Base-by-base conservation (phyloP, 306 rosid genomes). In the Ochetophila trinervis region DNA sequence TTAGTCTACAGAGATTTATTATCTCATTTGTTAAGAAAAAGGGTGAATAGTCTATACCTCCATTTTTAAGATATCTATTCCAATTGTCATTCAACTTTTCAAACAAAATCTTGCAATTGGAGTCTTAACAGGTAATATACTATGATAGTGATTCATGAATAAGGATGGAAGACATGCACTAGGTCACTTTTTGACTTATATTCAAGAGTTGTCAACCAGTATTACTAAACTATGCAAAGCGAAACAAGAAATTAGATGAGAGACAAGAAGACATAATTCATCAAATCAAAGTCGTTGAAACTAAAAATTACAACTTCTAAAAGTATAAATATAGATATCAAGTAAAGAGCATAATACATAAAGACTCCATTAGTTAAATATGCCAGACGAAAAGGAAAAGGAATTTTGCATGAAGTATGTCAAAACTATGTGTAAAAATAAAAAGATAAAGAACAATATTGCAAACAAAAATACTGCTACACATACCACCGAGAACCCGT, bases 401-500 rank as follows among this genome's bases (percentile, higher is more conserved):
- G 42, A 36, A 35, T 14, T 10, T 35, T 7, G 21, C 21, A 22
- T 21, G 6, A 70, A 53, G 55, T 6, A 40, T 9, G 47, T 32
- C 17, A 62, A 17, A 37, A 60, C 53, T 35, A 1, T 27, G 32
- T 4, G 13, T 19, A 24, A 1, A 52, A n/a, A 36, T 36, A 21
- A 48, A 24, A 60, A 22, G 35, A 32, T 12, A 36, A 7, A 35
- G 37, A 24, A 65, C 1, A 48, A 53, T 32, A 50, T 45, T 19
- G 30, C 53, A 63, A 3, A n/a, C n/a, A n/a, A 79, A 62, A 63
- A 4, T 27, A 4, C 32, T 69, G 69, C 74, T 69, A 49, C 37
- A 70, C 92, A 64, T 68, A 92, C 98, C 92, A 92, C 98, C n/a
- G 96, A 92, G 83, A 45, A 89, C 70, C 98, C 96, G 74, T 83